Evolutionary conservation across 495 filamentous ascomycete species (phyloP), one percentile per base, ranked within the genome.

Genomic region (Xylaria curta): DNA sequence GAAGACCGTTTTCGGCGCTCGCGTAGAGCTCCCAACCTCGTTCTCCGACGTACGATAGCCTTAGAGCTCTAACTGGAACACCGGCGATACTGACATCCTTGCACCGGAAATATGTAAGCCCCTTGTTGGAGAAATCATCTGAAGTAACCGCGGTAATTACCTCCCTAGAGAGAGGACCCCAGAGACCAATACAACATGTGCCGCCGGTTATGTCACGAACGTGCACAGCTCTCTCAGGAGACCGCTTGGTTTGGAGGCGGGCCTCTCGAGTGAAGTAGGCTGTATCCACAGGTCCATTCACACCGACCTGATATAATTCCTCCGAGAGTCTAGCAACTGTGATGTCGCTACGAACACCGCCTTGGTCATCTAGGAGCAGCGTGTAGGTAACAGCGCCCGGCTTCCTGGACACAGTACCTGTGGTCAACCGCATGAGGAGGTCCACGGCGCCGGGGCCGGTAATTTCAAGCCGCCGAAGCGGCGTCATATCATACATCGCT

Each of bases 401-500:
- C 2, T 79, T 78, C 13, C 76, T 73, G 36, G 77, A 68, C 40
- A 87, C 74, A 58, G 86, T 81, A 46, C 75, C 76, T 0, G 85
- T 87, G 9, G 77, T 82, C n/a, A 87, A 72, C 24, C 80, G 78
- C 54, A 86, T 82, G 38, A 87, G 80, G 28, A 87, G 74, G 44
- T 76, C 47, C 8, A 81, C 71, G 19, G 85, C 82, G 0, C 84
- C 85, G 7, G 85, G 84, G 8, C 85, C 85, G 7, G 76, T 78
- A 12, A 87, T 78, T 13, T 85, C 82, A 17, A 87, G 82, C 2
- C 85, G 78, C 40, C 83, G 84, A 61, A 86, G 82, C n/a, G 85
- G 81, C 38, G 84, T 86, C 83, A 87, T 82, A 66, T 87, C 85
- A 70, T 84, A 87, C 84, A 87, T 85, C 9, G 84, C 85, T 2